Base-by-base conservation (phyloP, 805 yeast species). In the Candida alai region DNA sequence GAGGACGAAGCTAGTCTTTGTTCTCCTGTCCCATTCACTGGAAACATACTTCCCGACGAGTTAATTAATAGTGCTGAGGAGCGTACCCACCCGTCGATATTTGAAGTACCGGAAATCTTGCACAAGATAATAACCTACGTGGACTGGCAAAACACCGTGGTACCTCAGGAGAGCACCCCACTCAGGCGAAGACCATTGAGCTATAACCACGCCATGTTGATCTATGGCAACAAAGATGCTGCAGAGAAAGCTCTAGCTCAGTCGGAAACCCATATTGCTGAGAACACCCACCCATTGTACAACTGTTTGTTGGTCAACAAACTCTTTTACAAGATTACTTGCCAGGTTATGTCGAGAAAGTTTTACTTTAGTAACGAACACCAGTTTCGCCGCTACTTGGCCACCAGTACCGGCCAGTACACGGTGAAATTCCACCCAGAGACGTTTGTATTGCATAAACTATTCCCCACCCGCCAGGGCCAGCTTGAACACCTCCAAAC, bases 31-130 rank as follows among this genome's bases (percentile, higher is more conserved):
- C 17, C 34, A 16, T 5, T 19, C 16, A 19, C 12, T 15, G 17
- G 18, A 11, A 24, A 12, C 23, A 13, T 13, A 11, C 4, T 30
- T 6, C 13, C 7, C 19, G 7, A 15, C n/a, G 30, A 27, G 9
- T 24, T 26, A 14, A 12, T 4, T 14, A 13, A 14, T 4, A n/a
- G 17, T 3, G 17, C 17, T 4, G 8, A 6, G 13, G 8, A 9
- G 16, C n/a, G 9, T 12, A 24, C 14, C 13, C 28, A 6, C 8
- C 28, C 28, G 6, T 26, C 17, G 17, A 80, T 87, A 6, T 82
- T 87, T 48, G 65, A 68, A 32, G 78, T 82, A 22, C 95, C 96
- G 0, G 96, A 87, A 54, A 80, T 87, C 34, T 63, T 87, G 11
- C 56, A 66, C 40, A 65, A 68, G 35, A 83, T 87, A 9, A 56